Percentiles rank a stretch among this genome's conserved stretches.
Evolutionary conservation across 2,329 filamentous ascomycete genomes (phyloP).

Genomic region (Aphanocladium album): DNA sequence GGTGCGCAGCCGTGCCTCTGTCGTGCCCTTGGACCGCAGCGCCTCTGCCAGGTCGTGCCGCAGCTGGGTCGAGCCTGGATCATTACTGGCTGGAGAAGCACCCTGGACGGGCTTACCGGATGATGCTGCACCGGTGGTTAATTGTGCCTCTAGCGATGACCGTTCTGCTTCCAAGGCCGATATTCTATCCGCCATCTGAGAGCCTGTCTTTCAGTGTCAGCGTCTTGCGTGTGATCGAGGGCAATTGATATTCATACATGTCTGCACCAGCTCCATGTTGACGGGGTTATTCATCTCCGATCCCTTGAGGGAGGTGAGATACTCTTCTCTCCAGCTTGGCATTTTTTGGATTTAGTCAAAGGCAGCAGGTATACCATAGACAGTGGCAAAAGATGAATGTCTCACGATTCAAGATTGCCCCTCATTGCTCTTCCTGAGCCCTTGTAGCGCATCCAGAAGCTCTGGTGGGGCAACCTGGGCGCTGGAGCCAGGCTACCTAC

Average conservation of each 20-base stretch:
- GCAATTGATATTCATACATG: constrained; percentile 53
- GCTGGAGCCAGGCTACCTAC: background rate
- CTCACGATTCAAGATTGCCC: background rate
- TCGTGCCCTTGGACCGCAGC: constrained; percentile 64
- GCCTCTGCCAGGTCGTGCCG: constrained; percentile 70
- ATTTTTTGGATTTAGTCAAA: no score
- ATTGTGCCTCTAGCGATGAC: constrained; percentile 30
- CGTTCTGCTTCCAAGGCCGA: constrained; percentile 58
- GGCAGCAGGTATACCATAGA: no score
- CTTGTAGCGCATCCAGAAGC: background rate
- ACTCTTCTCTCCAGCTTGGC: constrained; percentile 76
- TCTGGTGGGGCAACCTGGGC: background rate
- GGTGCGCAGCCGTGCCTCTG: constrained; percentile 58
- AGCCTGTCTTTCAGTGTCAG: constrained; percentile 40
- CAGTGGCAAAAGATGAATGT: background rate
- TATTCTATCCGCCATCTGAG: constrained; percentile 62
- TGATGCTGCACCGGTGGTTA: constrained; percentile 10
- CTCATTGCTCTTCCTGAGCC: background rate
- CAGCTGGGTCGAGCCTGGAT: constrained; percentile 42
- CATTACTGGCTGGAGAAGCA: constrained; percentile 20
- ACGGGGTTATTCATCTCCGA: constrained; percentile 62
- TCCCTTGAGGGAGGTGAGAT: constrained; percentile 67
- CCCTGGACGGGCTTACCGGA: constrained; percentile 14
- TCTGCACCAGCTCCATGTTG: constrained; percentile 65
- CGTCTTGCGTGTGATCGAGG: constrained; percentile 17